Evolutionary conservation across 306 rosid species (phyloP).

Genomic region (Quercus agrifolia): DNA sequence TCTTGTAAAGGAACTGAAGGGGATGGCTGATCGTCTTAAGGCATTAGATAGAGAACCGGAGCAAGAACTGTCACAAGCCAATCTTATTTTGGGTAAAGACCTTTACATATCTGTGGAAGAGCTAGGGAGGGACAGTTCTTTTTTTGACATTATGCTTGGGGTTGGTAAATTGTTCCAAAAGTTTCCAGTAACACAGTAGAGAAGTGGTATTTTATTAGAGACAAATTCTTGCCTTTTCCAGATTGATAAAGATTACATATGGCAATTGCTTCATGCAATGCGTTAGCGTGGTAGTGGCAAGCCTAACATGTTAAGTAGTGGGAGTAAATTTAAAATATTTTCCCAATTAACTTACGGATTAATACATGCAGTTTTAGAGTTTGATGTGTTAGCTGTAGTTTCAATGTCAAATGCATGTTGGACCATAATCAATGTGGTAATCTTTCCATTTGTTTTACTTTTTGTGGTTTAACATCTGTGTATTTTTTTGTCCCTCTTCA

Average conservation of each 20-base stretch:
- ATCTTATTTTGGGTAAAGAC: constrained; percentile 42
- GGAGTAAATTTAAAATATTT: neutral
- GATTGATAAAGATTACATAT: neutral
- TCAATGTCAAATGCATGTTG: neutral
- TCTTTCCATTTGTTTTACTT: neutral
- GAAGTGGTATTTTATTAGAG: neutral
- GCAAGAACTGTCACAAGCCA: constrained; percentile 40
- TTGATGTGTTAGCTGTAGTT: neutral
- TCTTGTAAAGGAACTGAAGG: constrained; percentile 45
- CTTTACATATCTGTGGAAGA: neutral
- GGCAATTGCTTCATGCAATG: neutral
- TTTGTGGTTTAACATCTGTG: neutral
- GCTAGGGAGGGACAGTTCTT: neutral
- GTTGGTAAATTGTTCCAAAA: neutral
- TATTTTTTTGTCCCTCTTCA: neutral
- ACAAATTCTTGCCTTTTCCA: neutral
- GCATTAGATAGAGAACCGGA: constrained; percentile 53
- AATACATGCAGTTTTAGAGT: neutral
- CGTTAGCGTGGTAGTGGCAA: neutral
- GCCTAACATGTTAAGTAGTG: neutral
- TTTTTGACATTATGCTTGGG: neutral
- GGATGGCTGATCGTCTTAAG: constrained; percentile 62
- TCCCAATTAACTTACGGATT: neutral
- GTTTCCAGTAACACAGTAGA: neutral
- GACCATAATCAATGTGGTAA: neutral